These are phyloP conservation scores for Xylaria nigripes DNA, from an alignment of 495 filamentous ascomycete genomes.

Conservation along the genomic window DNA sequence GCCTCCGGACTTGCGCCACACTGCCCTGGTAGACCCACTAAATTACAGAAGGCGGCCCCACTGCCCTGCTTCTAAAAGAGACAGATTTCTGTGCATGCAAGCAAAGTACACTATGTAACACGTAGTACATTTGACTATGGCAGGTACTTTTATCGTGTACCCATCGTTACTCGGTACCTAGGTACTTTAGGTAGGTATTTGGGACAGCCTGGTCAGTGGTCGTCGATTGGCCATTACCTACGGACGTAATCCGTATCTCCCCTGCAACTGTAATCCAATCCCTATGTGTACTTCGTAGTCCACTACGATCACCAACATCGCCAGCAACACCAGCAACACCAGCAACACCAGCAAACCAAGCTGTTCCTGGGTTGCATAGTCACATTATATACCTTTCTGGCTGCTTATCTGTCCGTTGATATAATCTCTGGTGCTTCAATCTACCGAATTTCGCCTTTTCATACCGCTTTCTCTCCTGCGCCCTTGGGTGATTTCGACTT, in stretches of 20 bases:
- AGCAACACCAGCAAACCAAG: not conserved
- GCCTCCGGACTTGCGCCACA: too few relatives aligned
- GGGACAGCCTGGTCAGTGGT: conserved; percentile 10
- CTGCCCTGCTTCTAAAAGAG: conserved; percentile 20
- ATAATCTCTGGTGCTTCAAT: not conserved
- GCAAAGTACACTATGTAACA: not conserved
- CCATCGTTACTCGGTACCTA: conserved; percentile 1
- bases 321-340: too few relatives aligned
- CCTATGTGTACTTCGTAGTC: too few relatives aligned
- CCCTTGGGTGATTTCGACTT: not conserved
- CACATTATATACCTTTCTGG: conserved; percentile 11
- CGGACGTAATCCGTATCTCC: not conserved
- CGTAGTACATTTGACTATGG: not conserved
- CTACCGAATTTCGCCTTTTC: conserved; percentile 6
- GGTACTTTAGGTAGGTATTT: too few relatives aligned
- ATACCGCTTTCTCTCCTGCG: conserved; percentile 2
- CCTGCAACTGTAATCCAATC: not conserved
- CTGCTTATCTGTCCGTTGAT: conserved; percentile 16
- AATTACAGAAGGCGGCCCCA: conserved; percentile 1
- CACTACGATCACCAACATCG: not conserved
- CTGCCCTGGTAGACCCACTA: too few relatives aligned
- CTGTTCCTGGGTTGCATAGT: conserved; percentile 19
- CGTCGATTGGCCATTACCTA: conserved; percentile 4
- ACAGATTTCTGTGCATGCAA: conserved; percentile 24
- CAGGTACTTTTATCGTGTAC: not conserved